These are phyloP conservation scores for Xylariaceae sp. DNA, from an alignment of 2,329 filamentous ascomycete genomes.

Conservation along the genomic window DNA sequence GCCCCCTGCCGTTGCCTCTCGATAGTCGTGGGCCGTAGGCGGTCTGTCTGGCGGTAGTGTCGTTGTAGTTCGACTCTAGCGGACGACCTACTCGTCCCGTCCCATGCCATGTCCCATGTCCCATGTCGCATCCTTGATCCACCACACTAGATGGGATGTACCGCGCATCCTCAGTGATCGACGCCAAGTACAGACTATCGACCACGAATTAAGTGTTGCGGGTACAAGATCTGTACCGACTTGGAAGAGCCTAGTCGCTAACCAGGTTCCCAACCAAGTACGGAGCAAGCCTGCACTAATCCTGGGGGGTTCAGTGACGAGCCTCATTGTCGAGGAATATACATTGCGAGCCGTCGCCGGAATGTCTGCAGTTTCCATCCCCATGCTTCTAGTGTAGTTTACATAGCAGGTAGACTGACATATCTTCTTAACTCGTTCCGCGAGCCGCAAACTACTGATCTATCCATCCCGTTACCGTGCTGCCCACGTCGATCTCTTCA, in stretches of 20 bases:
- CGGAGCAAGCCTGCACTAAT: conserved; percentile 14
- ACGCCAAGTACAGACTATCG: conserved; percentile 29
- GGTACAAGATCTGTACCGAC: conserved; percentile 22
- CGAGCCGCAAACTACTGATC: conserved; percentile 7
- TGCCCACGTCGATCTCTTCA: conserved; percentile 11
- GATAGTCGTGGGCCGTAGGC: conserved; percentile 29
- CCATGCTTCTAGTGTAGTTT: conserved; percentile 1
- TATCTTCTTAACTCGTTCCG: conserved; percentile 20
- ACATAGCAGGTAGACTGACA: conserved; percentile 13
- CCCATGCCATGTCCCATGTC: background rate
- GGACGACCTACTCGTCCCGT: conserved; percentile 27
- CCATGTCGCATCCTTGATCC: conserved; percentile 21
- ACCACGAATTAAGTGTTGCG: conserved; percentile 22
- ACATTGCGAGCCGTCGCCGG: conserved; percentile 20
- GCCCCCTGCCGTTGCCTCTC: conserved; percentile 22
- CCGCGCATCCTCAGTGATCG: conserved; percentile 26
- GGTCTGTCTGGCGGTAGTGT: conserved; percentile 25
- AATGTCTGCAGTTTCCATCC: conserved; percentile 11
- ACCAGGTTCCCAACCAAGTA: conserved; percentile 11
- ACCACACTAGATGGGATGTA: conserved; percentile 24
- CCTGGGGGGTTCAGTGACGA: conserved; percentile 19
- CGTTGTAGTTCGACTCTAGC: background rate
- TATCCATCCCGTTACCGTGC: conserved; percentile 10
- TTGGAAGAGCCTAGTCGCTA: conserved; percentile 8
- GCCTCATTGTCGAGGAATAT: conserved; percentile 18